phyloP scores from a whole-genome alignment of 345 rosid species.

The Stellera chamaejasme region DNA sequence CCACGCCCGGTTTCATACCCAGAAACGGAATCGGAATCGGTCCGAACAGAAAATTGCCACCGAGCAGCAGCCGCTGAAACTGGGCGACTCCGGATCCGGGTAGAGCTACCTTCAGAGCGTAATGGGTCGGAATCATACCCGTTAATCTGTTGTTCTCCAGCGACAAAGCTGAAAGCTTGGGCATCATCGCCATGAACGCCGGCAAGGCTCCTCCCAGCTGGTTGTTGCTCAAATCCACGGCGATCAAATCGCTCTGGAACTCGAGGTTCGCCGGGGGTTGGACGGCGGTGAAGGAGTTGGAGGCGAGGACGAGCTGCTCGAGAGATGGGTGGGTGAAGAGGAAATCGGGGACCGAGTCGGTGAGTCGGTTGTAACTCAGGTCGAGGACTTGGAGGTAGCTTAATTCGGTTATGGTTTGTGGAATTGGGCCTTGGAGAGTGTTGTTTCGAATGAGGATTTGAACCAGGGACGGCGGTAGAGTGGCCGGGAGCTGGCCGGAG shows the following conservation, averaged over 20 bases:
- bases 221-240: constrained; percentile 44
- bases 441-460: constrained; percentile 77
- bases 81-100: constrained; percentile 41
- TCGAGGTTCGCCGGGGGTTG: constrained; percentile 29
- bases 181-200: constrained; percentile 34
- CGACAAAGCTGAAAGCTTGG: constrained; percentile 44
- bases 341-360: constrained; percentile 36
- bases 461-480: constrained; percentile 43
- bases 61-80: constrained; percentile 66
- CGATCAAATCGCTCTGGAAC: constrained; percentile 44
- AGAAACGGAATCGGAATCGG: constrained; percentile 57
- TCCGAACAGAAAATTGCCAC: constrained; percentile 79
- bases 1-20: constrained; percentile 50
- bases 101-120: constrained; percentile 33
- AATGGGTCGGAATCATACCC: constrained; percentile 54
- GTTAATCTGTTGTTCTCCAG: constrained; percentile 41
- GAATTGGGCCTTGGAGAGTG: constrained; percentile 40
- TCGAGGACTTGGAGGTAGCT: constrained; percentile 56
- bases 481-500: constrained; percentile 46
- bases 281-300: constrained; percentile 51
- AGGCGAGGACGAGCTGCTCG: constrained; percentile 74
- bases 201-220: constrained; percentile 36
- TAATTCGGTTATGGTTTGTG: constrained; percentile 25
- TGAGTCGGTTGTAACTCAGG: constrained; percentile 57
- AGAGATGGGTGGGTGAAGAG: constrained; percentile 62